Conservation (phyloP, 2,329 filamentous ascomycete species). For the Coniochaeta hoffmannii region DNA sequence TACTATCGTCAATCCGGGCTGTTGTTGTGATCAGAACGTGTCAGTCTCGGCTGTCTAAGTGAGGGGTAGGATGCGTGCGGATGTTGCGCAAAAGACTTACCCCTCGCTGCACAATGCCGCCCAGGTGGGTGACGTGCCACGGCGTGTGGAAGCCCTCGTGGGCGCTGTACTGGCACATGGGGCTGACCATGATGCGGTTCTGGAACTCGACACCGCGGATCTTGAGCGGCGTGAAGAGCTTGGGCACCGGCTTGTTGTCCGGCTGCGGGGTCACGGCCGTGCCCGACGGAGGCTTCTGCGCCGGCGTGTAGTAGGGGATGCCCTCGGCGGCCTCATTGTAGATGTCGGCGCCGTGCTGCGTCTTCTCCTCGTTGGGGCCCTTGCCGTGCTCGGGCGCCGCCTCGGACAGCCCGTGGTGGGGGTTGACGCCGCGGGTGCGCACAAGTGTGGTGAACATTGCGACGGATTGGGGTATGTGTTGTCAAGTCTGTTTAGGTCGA, state of each 20-base stretch:
- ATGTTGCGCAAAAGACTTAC: conserved; percentile 1
- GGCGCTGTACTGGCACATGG: conserved; percentile 40
- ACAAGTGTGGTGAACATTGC: conserved; percentile 1
- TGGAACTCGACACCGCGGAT: conserved; percentile 36
- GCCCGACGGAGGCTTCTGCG: conserved; percentile 35
- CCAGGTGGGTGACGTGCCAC: conserved; percentile 69
- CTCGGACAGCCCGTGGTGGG: neutral
- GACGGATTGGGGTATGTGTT: neutral
- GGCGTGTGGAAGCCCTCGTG: conserved; percentile 53
- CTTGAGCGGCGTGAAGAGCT: conserved; percentile 38
- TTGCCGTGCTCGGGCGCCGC: neutral
- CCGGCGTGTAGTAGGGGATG: conserved; percentile 40
- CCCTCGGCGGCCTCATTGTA: conserved; percentile 20
- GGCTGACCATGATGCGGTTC: conserved; percentile 38
- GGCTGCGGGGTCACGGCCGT: conserved; percentile 35
- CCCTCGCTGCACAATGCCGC: conserved; percentile 63
- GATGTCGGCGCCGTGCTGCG: conserved; percentile 1
- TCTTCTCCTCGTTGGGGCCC: neutral
- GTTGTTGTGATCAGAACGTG: neutral
- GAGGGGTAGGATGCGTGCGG: neutral
- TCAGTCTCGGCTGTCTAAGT: neutral
- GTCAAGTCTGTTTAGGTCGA: too few species aligned
- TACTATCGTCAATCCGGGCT: conserved; percentile 54
- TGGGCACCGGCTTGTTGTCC: conserved; percentile 30
- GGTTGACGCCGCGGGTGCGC: neutral